Evolutionary conservation across 164 flowering plant genomes (phyloP).

Genomic region (Vitis riparia): DNA sequence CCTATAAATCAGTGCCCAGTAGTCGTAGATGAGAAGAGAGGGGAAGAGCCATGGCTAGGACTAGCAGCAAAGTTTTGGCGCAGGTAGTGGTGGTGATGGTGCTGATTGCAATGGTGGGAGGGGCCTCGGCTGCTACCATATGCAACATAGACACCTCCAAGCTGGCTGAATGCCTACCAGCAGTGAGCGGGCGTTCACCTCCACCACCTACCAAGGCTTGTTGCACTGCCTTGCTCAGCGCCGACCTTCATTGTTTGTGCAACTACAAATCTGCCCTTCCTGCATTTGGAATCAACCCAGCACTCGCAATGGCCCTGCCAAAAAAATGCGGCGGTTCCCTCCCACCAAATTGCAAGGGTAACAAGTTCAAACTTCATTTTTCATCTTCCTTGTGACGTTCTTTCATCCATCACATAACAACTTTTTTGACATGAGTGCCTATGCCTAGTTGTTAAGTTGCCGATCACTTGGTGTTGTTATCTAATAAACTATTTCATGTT

Average conservation of each 20-base stretch:
- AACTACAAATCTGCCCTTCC: constrained; percentile 39
- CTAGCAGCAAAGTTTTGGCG: not conserved
- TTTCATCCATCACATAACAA: too few species aligned
- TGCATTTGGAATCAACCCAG: constrained; percentile 45
- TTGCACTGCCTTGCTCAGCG: constrained; percentile 34
- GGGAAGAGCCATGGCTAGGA: not conserved
- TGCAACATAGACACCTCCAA: constrained; percentile 46
- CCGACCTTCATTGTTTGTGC: constrained; percentile 54
- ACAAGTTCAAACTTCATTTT: constrained; percentile 1
- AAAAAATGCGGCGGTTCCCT: constrained; percentile 36
- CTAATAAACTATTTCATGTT: too few species aligned
- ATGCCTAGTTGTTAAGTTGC: too few species aligned
- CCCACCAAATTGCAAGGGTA: constrained; percentile 38
- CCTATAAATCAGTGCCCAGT: not conserved
- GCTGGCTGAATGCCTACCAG: constrained; percentile 46
- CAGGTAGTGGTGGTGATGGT: constrained; percentile 7
- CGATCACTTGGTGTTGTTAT: too few species aligned
- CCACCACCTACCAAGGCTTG: constrained; percentile 43
- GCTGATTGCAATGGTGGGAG: constrained; percentile 17
- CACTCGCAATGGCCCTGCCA: constrained; percentile 49
- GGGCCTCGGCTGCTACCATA: constrained; percentile 24
- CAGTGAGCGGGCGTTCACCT: constrained; percentile 39
- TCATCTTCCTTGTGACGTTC: too few species aligned
- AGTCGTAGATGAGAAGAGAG: not conserved
- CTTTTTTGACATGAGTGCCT: too few species aligned